Conservation (phyloP, 2,329 filamentous ascomycete genomes). For the Colletotrichum spaethianum region DNA sequence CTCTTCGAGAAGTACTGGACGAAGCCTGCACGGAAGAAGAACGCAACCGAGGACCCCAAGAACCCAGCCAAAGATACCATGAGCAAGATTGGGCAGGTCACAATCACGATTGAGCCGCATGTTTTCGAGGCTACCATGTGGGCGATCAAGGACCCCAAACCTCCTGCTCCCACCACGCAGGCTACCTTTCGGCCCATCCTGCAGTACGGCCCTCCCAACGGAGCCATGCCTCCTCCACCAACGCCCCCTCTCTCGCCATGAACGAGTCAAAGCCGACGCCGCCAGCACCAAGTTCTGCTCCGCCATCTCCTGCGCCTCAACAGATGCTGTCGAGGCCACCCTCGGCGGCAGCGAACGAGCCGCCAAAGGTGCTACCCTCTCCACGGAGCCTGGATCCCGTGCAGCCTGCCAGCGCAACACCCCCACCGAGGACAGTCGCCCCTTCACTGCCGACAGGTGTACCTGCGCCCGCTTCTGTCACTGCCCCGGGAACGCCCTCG, state of each 20-base stretch:
- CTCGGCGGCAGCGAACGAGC: conserved; percentile 20
- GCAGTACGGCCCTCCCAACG: conserved; percentile 76
- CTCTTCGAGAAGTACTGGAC: conserved; percentile 85
- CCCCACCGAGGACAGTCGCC: conserved; percentile 19
- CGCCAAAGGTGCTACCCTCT: conserved; percentile 4
- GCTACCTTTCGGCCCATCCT: conserved; percentile 67
- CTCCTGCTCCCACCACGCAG: conserved; percentile 47
- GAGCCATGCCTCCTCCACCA: conserved; percentile 69
- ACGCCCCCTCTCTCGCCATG: conserved; percentile 31
- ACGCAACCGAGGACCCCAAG: conserved; percentile 73
- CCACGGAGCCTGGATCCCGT: conserved; percentile 5
- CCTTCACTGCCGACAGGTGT: conserved; percentile 36
- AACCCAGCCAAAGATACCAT: conserved; percentile 81
- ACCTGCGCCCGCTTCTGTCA: conserved; percentile 41
- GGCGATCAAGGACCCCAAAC: conserved; percentile 76
- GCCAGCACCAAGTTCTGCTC: conserved; percentile 23
- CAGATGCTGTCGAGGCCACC: conserved; percentile 21
- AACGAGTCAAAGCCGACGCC: conserved; percentile 44
- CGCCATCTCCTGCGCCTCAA: conserved; percentile 26
- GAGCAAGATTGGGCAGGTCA: conserved; percentile 80
- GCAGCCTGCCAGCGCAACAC: conserved; percentile 22
- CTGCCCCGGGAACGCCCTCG: conserved; percentile 42
- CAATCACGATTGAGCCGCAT: conserved; percentile 84
- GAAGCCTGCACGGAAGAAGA: conserved; percentile 79
- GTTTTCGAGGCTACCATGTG: conserved; percentile 83